Base-by-base conservation (phyloP, 257 asterid genomes). In the Parsonsia alboflavescens region DNA sequence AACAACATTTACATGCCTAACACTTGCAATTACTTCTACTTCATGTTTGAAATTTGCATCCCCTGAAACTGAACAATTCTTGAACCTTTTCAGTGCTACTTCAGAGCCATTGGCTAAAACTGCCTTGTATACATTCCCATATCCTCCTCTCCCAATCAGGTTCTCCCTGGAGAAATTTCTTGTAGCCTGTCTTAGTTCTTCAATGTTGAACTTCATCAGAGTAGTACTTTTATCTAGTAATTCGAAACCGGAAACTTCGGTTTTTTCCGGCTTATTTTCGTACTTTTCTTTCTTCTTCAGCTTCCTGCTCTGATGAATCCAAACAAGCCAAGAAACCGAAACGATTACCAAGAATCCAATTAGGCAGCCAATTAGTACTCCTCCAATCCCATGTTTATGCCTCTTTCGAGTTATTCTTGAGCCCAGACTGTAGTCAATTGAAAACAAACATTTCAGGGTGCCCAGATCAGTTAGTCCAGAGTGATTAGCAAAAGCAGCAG, bases 21-120 rank as follows among this genome's bases (percentile, higher is more conserved):
- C 57, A 44, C 81, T 77, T 10, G 81, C 81, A 61, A 77, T 77
- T 22, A 71, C 81, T 49, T 77, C 73, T 8, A 77, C 73, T 64
- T 77, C 77, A 49, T 72, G 81, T 7, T 36, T 11, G 30, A 77
- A 77, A n/a, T 42, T 28, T 2, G 56, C 77, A 50, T 71, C 77
- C 21, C 81, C 81, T 0, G 73, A 53, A n/a, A 22, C 61, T 12
- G 79, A 76, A 69, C 69, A 53, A 56, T 76, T 76, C 70, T 76
- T 54, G 68, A 45, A 26, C 77, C 74, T 65, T 48, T 72, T 77
- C 70, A 72, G 4, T 33, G 77, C 81, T 24, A 77, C 79, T 57
- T 49, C 78, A 36, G 79, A 22, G 42, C 82, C 82, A 69, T 74
- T 78, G 17, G 48, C 30, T 17, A 8, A 74, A 7, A 74, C 50